These are phyloP conservation scores for Myriosclerotinia curreyana DNA, from an alignment of 2,329 filamentous ascomycete genomes.

Conservation along the genomic window DNA sequence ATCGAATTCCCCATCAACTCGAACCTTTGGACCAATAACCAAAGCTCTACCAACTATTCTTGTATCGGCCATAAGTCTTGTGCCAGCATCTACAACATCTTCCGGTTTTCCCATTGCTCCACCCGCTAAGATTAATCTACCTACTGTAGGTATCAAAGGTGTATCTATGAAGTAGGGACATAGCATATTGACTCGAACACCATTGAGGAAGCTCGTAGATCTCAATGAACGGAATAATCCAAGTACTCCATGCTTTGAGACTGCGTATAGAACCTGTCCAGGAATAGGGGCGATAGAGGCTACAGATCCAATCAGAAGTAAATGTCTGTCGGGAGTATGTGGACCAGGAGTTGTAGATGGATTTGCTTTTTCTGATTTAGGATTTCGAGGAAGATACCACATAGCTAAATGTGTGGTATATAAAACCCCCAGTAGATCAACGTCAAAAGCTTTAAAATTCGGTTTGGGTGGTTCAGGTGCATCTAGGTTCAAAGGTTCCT, in stretches of 20 bases:
- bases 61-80: slow-evolving; percentile 58
- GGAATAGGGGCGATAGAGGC: slow-evolving; percentile 52
- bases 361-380: slow-evolving; percentile 41
- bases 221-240: slow-evolving; percentile 62
- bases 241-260: slow-evolving; percentile 63
- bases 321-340: slow-evolving; percentile 51
- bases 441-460: slow-evolving; percentile 53
- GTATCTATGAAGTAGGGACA: slow-evolving; percentile 65
- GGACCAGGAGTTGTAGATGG: slow-evolving; percentile 37
- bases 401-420: slow-evolving; percentile 65
- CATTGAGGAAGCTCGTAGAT: slow-evolving; percentile 46
- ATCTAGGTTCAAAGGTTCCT: slow-evolving; percentile 43
- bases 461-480: slow-evolving; percentile 49
- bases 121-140: slow-evolving; percentile 54
- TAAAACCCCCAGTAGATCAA: slow-evolving; percentile 62
- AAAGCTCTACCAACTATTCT: slow-evolving; percentile 56
- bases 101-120: slow-evolving; percentile 49
- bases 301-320: slow-evolving; percentile 62
- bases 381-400: slow-evolving; percentile 54
- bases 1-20: slow-evolving; percentile 44
- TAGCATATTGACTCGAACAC: slow-evolving; percentile 63
- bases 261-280: slow-evolving; percentile 52
- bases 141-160: slow-evolving; percentile 51
- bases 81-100: slow-evolving; percentile 63
- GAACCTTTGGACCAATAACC: slow-evolving; percentile 55